Evolutionary conservation across 352 stramenopile genomes (phyloP).

Genomic region (Phytophthora ohioensis): DNA sequence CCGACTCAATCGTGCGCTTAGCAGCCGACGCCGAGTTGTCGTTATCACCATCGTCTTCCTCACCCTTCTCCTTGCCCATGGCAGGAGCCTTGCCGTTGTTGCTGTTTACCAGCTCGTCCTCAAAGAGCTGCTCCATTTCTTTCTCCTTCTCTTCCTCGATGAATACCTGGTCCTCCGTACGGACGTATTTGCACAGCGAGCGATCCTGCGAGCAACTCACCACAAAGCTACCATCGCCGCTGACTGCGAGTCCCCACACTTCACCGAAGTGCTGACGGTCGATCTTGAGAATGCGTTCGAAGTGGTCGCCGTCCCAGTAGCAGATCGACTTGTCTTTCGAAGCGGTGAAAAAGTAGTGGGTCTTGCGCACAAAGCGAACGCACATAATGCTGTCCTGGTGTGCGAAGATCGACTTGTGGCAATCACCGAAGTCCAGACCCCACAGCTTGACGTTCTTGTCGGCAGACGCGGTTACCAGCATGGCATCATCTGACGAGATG

Average conservation of each 20-base stretch:
- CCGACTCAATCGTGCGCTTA: slow-evolving; percentile 93
- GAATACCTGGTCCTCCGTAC: slow-evolving; percentile 97
- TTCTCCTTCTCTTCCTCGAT: slow-evolving; percentile 98
- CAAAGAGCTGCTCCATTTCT: slow-evolving; percentile 96
- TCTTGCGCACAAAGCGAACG: slow-evolving; percentile 95
- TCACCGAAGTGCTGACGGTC: slow-evolving; percentile 81
- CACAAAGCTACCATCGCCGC: slow-evolving; percentile 94
- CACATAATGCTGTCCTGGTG: slow-evolving; percentile 99
- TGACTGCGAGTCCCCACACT: slow-evolving; percentile 91
- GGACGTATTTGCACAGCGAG: slow-evolving; percentile 96
- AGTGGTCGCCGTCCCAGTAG: slow-evolving; percentile 99
- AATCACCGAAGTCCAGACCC: slow-evolving; percentile 99
- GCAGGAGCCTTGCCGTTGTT: slow-evolving; percentile 73
- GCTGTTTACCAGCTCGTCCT: slow-evolving; percentile 88
- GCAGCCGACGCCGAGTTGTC: slow-evolving; percentile 87
- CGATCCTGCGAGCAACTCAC: slow-evolving; percentile 97
- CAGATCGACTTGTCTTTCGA: slow-evolving; percentile 98
- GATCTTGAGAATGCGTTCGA: slow-evolving; percentile 93
- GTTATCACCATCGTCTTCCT: slow-evolving; percentile 45
- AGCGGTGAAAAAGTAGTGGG: slow-evolving; percentile 99
- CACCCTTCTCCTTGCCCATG: slow-evolving; percentile 68
- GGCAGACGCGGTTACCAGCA: slow-evolving; percentile 97
- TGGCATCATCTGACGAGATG: slow-evolving; percentile 97
- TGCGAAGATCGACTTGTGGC: slow-evolving; percentile 98
- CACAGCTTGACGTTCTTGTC: slow-evolving; percentile 99